Conservation (phyloP, 192 early-diverging fungal species). For the Rhizophlyctis rosea region DNA sequence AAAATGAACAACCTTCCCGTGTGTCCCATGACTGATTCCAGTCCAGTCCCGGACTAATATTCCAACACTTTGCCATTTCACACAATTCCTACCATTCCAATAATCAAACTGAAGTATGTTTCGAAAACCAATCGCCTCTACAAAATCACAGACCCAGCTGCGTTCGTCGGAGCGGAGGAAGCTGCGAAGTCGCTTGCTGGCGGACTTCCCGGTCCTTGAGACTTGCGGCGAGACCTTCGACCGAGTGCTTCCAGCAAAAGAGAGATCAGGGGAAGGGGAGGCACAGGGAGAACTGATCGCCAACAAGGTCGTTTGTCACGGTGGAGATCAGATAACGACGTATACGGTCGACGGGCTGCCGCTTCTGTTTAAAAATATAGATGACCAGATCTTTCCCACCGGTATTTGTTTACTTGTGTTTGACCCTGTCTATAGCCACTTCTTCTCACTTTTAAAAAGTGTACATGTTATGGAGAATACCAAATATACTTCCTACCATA, state of each 20-base stretch:
- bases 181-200: constrained; percentile 60
- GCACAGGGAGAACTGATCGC: constrained; percentile 43
- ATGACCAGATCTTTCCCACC: constrained; percentile 58
- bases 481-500: constrained; percentile 60
- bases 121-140: too few relatives aligned
- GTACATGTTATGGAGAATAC: constrained; percentile 75
- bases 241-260: constrained; percentile 25
- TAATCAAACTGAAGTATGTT: too few relatives aligned
- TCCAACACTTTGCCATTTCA: too few relatives aligned
- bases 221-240: constrained; percentile 2
- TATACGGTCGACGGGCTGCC: constrained; percentile 63
- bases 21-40: too few relatives aligned
- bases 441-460: constrained; percentile 36
- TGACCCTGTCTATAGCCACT: constrained; percentile 2
- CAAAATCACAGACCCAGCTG: constrained; percentile 68
- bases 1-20: too few relatives aligned
- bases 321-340: constrained; percentile 60
- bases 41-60: too few relatives aligned
- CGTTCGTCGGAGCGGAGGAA: constrained; percentile 66
- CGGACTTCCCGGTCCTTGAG: constrained; percentile 6
- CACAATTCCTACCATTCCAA: too few relatives aligned
- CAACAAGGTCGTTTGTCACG: constrained; percentile 66
- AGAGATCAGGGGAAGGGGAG: constrained; percentile 48
- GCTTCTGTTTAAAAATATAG: constrained; percentile 61
- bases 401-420: constrained; percentile 29